Evolutionary conservation across 2,329 filamentous ascomycete genomes (phyloP).

Genomic region (Boeremia lycopersici): DNA sequence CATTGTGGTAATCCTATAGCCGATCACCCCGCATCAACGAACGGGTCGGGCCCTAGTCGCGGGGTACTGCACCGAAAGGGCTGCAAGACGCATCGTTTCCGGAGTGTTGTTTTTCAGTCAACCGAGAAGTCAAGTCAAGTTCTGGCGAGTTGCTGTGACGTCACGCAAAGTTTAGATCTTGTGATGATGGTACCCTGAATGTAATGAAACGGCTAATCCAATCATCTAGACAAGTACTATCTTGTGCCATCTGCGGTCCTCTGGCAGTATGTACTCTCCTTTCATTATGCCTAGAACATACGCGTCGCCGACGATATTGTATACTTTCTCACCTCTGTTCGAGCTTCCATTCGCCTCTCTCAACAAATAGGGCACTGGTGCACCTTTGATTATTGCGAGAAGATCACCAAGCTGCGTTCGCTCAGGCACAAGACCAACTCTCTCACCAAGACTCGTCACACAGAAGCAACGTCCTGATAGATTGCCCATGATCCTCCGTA

Average conservation of each 20-base stretch:
- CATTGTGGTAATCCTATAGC: slow-evolving; percentile 24
- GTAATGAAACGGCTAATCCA: too few species aligned
- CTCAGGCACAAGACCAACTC: neutral
- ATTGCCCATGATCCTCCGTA: neutral
- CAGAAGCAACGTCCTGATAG: neutral
- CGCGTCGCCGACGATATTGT: neutral
- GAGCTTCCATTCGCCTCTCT: neutral
- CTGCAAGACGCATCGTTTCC: neutral
- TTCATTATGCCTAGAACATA: neutral
- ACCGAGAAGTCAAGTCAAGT: neutral
- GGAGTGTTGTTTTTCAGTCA: neutral
- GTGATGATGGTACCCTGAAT: neutral
- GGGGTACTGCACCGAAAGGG: slow-evolving; percentile 20
- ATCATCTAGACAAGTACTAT: neutral
- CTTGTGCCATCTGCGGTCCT: neutral
- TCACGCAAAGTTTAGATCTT: neutral
- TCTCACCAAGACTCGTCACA: neutral
- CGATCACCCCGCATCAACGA: slow-evolving; percentile 30
- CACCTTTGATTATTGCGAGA: neutral
- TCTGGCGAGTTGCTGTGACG: too few species aligned
- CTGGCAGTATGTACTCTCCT: neutral
- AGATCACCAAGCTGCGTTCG: neutral
- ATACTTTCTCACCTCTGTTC: neutral
- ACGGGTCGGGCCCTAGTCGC: slow-evolving; percentile 9
- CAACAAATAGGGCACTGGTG: neutral